Conservation (phyloP, 306 rosid genomes). For the Sophora flavescens region DNA sequence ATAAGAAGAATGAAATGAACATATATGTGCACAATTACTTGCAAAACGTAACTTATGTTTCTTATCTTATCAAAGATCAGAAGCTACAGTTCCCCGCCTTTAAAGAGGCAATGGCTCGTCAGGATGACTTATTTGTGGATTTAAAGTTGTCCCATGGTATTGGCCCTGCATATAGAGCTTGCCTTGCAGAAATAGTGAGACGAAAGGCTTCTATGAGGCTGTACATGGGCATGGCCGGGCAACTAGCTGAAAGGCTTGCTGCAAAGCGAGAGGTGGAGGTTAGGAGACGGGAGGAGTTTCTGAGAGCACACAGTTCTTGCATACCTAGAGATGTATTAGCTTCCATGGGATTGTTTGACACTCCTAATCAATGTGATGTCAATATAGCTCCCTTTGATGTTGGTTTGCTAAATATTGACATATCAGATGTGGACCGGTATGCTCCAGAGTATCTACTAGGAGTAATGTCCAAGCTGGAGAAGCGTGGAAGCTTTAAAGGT, state of each 20-base stretch:
- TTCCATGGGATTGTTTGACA: conserved; percentile 88
- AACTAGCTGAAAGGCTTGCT: conserved; percentile 93
- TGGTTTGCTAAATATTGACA: conserved; percentile 85
- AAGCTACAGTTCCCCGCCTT: conserved; percentile 96
- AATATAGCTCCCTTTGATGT: conserved; percentile 90
- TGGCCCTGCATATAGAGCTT: conserved; percentile 92
- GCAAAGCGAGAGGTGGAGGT: conserved; percentile 84
- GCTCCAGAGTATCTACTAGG: conserved; percentile 87
- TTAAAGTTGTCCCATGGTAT: conserved; percentile 81
- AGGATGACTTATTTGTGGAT: conserved; percentile 80
- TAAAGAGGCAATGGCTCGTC: conserved; percentile 95
- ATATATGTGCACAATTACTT: conserved; percentile 74
- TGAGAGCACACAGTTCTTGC: conserved; percentile 66
- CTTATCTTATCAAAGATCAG: conserved; percentile 86
- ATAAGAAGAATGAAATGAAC: conserved; percentile 89
- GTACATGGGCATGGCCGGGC: conserved; percentile 99
- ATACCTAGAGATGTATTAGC: conserved; percentile 85
- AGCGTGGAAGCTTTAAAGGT: conserved; percentile 63
- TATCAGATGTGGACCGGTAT: conserved; percentile 80
- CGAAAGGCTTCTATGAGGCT: conserved; percentile 94
- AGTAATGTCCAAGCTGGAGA: conserved; percentile 70
- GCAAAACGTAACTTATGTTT: conserved; percentile 77
- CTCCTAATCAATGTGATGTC: conserved; percentile 93
- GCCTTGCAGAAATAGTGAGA: conserved; percentile 96
- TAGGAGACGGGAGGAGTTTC: conserved; percentile 81